Evolutionary conservation across 345 rosid genomes (phyloP), one percentile per base, ranked within the genome.

Genomic region (Gossypium bickii): DNA sequence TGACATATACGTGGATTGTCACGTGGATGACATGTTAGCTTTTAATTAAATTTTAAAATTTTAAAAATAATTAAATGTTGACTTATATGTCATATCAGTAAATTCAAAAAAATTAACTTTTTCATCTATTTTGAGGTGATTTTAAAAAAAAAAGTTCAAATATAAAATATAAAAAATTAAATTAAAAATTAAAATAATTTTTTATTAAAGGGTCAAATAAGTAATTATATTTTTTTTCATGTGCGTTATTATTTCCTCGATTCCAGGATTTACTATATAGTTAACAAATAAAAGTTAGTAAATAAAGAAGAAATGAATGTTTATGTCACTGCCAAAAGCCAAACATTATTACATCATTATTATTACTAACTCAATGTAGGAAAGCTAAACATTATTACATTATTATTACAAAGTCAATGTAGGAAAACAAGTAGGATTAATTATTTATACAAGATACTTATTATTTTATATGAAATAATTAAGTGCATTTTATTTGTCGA

Each of bases 71-170:
- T 34, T 34, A 34, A 34, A 34, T 34, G 7, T 5, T 34, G 41
- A 34, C 1, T 0, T 29, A 34, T 34, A 34, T 5, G 41, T 0
- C 41, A 34, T 34, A 5, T 34, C 7, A 5, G 0, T 0, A 34
- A 34, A 34, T 5, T 34, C 5, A 1, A 34, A 34, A 29, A 34
- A 34, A 5, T 5, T 34, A 34, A 34, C 5, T 34, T 34, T 34
- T 5, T 0, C 1, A 34, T 5, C 7, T 1, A 34, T 34, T 34
- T 34, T 34, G 0, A 0, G 1, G 0, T 34, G 7, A 34, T 34
- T 34, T 5, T 7, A 34, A 0, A 34, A 34, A 34, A 34, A 1
- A 34, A 34, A 34, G 7, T 34, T 34, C 5, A 34, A 34, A 4
- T 1, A 1, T 34, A 34, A 5, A 34, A 5, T 34, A 5, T 34